A percentile compares a stretch with the other conserved stretches of the same genome.
Evolutionary conservation across 805 yeast species (phyloP).

Genomic region (Starmerella sp.): DNA sequence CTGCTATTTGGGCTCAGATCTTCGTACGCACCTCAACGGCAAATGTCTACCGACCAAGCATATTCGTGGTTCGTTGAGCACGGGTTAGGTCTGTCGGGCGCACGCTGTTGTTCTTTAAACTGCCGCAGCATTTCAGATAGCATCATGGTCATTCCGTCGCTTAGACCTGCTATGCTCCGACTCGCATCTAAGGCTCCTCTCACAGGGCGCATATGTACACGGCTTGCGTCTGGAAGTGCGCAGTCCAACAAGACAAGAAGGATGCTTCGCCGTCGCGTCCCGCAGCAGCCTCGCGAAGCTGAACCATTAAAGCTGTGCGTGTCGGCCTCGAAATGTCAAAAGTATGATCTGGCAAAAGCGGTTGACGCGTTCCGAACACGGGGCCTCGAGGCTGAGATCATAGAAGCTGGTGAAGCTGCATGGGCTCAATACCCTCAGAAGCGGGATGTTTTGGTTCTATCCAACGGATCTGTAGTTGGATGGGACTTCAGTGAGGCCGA

Average conservation of each 20-base stretch:
- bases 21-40: too few species aligned
- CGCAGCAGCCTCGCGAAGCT: slow-evolving; percentile 13
- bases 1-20: too few species aligned
- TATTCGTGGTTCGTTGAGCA: background rate
- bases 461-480: slow-evolving; percentile 70
- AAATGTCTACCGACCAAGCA: background rate
- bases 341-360: slow-evolving; percentile 46
- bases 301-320: slow-evolving; percentile 38
- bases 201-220: background rate
- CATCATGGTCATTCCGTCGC: background rate
- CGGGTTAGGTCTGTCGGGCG: background rate
- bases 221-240: slow-evolving; percentile 9
- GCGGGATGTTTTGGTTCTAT: slow-evolving; percentile 48
- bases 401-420: slow-evolving; percentile 40
- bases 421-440: slow-evolving; percentile 46
- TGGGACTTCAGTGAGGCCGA: slow-evolving; percentile 66
- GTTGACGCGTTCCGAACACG: slow-evolving; percentile 30
- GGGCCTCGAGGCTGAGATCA: slow-evolving; percentile 31
- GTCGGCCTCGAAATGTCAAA: slow-evolving; percentile 61
- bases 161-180: background rate
- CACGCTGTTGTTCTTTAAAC: background rate
- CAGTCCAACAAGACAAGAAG: slow-evolving; percentile 19
- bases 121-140: background rate
- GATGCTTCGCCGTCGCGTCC: slow-evolving; percentile 14
- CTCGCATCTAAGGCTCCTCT: background rate